phyloP scores from a whole-genome alignment of 2,329 filamentous ascomycete species.

The Aureobasidium pullulans region DNA sequence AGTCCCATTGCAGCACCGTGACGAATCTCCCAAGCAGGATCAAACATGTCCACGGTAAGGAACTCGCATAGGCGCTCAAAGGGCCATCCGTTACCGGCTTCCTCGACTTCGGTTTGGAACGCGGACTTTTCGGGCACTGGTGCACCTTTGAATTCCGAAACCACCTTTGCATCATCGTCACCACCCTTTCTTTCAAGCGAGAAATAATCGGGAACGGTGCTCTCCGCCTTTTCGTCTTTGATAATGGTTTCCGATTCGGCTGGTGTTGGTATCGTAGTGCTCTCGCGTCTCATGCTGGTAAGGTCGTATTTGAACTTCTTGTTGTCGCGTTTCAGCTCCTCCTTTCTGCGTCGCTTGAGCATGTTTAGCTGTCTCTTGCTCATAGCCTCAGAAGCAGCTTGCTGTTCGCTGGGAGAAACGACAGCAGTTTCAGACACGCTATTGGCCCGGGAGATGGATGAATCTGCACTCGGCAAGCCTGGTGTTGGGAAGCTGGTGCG shows the following conservation, averaged over 20 bases:
- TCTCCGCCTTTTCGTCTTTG: conserved; percentile 44
- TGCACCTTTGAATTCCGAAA: conserved; percentile 90
- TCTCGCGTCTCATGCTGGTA: conserved; percentile 51
- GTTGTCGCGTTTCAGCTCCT: conserved; percentile 78
- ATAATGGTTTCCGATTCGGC: conserved; percentile 47
- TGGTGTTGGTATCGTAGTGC: conserved; percentile 51
- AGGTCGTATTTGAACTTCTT: conserved; percentile 76
- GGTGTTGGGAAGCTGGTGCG: conserved; percentile 37
- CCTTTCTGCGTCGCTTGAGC: conserved; percentile 87
- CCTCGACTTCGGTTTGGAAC: conserved; percentile 67
- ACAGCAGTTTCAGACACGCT: conserved; percentile 34
- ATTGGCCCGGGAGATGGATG: conserved; percentile 32
- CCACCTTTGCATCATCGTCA: conserved; percentile 86
- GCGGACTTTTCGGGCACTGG: conserved; percentile 76
- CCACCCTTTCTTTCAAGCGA: conserved; percentile 73
- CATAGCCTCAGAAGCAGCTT: conserved; percentile 60
- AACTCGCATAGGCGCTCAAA: conserved; percentile 92
- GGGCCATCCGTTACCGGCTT: conserved; percentile 82
- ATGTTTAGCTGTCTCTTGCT: conserved; percentile 94
- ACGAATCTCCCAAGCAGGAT: conserved; percentile 87
- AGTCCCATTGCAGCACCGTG: conserved; percentile 95
- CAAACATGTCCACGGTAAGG: conserved; percentile 86
- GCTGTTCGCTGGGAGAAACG: conserved; percentile 32
- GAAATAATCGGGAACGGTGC: conserved; percentile 65
- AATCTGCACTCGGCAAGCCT: conserved; percentile 29